Evolutionary conservation across 2,329 filamentous ascomycete species (phyloP).

Genomic region (Microcyclospora pomicola): DNA sequence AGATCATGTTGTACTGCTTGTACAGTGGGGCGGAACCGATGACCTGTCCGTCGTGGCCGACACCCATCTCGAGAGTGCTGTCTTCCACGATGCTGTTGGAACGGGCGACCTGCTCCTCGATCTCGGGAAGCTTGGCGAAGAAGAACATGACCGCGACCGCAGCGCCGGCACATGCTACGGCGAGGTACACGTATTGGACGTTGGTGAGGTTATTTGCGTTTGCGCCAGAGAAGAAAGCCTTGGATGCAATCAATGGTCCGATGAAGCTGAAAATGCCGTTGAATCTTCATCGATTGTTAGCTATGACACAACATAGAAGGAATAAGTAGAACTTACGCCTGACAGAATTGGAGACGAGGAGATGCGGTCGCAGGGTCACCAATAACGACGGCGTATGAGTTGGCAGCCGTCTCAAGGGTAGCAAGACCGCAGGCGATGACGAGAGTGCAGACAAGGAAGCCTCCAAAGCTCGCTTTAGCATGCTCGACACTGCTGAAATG

Average conservation of each 20-base stretch:
- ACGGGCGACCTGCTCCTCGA: slow-evolving; percentile 13
- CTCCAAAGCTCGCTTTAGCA: slow-evolving; percentile 22
- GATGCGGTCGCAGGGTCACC: slow-evolving; percentile 23
- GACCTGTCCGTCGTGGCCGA: slow-evolving; percentile 19
- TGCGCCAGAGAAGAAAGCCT: slow-evolving; percentile 25
- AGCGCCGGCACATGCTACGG: slow-evolving; percentile 24
- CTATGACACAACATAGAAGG: background rate
- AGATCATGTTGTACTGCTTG: slow-evolving; percentile 29
- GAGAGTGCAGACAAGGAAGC: slow-evolving; percentile 25
- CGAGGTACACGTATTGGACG: slow-evolving; percentile 27
- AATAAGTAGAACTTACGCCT: slow-evolving; percentile 13
- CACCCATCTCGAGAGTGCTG: slow-evolving; percentile 16
- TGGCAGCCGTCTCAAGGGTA: slow-evolving; percentile 26
- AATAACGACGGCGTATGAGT: slow-evolving; percentile 28
- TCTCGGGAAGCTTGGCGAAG: slow-evolving; percentile 26
- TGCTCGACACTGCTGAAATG: slow-evolving; percentile 20
- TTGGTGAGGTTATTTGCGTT: slow-evolving; percentile 22
- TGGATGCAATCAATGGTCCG: slow-evolving; percentile 26
- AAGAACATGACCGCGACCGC: slow-evolving; percentile 24
- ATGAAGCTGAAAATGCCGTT: slow-evolving; percentile 26
- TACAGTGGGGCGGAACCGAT: slow-evolving; percentile 22
- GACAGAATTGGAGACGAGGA: slow-evolving; percentile 27
- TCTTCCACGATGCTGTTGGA: slow-evolving; percentile 18
- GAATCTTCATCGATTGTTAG: background rate
- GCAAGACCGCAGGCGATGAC: slow-evolving; percentile 28